phyloP scores from a whole-genome alignment of 768 basidiomycete genomes.

The Termitomyces sp. region DNA sequence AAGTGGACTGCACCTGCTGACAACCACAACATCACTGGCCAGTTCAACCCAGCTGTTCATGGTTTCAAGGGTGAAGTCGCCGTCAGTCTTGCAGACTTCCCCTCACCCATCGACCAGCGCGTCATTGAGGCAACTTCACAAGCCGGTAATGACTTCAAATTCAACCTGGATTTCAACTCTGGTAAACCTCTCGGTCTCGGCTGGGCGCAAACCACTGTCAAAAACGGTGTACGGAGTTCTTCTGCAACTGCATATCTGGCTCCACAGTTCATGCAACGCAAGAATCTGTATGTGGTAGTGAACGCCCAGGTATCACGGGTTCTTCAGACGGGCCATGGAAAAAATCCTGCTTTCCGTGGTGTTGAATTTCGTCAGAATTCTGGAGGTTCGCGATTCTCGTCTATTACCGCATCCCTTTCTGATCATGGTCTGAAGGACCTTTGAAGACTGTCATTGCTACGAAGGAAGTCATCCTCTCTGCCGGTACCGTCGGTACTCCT shows the following conservation, averaged over 20 bases:
- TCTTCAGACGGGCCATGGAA: slow-evolving; percentile 7
- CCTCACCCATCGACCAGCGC: slow-evolving; percentile 17
- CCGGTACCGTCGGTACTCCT: slow-evolving; percentile 29
- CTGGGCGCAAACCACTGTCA: slow-evolving; percentile 20
- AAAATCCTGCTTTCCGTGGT: slow-evolving; percentile 10
- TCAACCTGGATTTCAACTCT: slow-evolving; percentile 19
- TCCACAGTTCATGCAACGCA: slow-evolving; percentile 14
- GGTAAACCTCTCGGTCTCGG: slow-evolving; percentile 21
- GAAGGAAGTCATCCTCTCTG: slow-evolving; percentile 34
- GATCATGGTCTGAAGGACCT: not conserved
- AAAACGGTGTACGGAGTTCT: slow-evolving; percentile 19
- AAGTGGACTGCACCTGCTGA: slow-evolving; percentile 22
- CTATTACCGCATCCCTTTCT: not conserved
- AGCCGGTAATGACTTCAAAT: slow-evolving; percentile 17
- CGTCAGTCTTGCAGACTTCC: slow-evolving; percentile 21
- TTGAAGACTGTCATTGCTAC: slow-evolving; percentile 19
- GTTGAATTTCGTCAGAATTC: slow-evolving; percentile 15
- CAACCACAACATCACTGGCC: slow-evolving; percentile 24
- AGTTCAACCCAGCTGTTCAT: slow-evolving; percentile 27
- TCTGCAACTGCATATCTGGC: slow-evolving; percentile 24
- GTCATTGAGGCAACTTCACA: slow-evolving; percentile 24
- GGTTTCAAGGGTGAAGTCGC: slow-evolving; percentile 19
- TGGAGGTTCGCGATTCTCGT: slow-evolving; percentile 1
- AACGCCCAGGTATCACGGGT: slow-evolving; percentile 25
- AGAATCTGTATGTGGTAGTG: slow-evolving; percentile 21